phyloP scores from a whole-genome alignment of 345 rosid species.

The Hypericum androsaemum region DNA sequence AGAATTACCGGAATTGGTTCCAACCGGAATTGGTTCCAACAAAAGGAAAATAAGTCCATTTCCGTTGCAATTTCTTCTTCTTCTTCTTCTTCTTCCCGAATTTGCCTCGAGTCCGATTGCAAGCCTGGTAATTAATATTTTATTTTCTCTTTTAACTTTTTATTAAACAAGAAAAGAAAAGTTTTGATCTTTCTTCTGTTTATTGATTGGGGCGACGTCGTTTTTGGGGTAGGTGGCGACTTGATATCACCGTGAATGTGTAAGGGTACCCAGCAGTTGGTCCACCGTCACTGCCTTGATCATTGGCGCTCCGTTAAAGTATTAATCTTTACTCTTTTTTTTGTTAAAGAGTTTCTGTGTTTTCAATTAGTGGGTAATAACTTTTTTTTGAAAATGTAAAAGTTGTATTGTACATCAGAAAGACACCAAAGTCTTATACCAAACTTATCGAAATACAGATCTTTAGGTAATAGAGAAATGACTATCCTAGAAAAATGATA shows the following conservation, averaged over 20 bases:
- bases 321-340: too few relatives aligned
- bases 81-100: slow-evolving; percentile 85
- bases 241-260: slow-evolving; percentile 98
- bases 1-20: too few relatives aligned
- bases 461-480: too few relatives aligned
- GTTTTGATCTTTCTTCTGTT: background rate
- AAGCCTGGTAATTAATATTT: slow-evolving; percentile 36
- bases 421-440: too few relatives aligned
- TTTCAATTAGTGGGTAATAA: background rate
- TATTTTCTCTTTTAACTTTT: background rate
- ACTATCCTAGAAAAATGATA: too few relatives aligned
- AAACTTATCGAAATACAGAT: too few relatives aligned
- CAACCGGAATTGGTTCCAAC: too few relatives aligned
- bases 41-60: slow-evolving; percentile 18
- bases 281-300: slow-evolving; percentile 78
- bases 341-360: too few relatives aligned
- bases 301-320: slow-evolving; percentile 87
- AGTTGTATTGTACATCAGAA: too few relatives aligned
- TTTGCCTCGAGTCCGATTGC: slow-evolving; percentile 82
- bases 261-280: slow-evolving; percentile 90
- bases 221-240: slow-evolving; percentile 52
- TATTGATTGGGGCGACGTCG: background rate
- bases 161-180: background rate
- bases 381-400: too few relatives aligned
- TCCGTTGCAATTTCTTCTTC: too few relatives aligned